phyloP scores from a whole-genome alignment of 1,139 yeast species.

The Suhomyces bribrorum region DNA sequence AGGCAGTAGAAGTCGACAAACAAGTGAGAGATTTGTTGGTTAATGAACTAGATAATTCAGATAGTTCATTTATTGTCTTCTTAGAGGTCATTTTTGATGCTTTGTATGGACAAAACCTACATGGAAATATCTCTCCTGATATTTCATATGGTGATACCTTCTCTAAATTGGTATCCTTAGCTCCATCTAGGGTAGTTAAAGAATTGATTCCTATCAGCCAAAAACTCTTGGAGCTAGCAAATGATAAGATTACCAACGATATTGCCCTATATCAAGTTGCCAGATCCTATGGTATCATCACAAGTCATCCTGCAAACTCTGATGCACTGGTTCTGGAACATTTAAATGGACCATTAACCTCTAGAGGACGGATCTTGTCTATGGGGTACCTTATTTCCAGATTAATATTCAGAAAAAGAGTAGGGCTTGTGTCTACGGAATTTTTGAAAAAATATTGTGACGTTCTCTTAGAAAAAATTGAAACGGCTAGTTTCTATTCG shows the following conservation, averaged over 20 bases:
- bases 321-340: constrained; percentile 14
- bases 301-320: constrained; percentile 41
- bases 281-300: constrained; percentile 55
- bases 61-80: constrained; percentile 18
- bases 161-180: constrained; percentile 36
- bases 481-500: constrained; percentile 24
- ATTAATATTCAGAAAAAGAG: constrained; percentile 42
- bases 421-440: constrained; percentile 19
- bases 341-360: constrained; percentile 14
- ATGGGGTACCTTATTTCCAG: constrained; percentile 56
- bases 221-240: constrained; percentile 26
- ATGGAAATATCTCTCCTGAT: constrained; percentile 18
- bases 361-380: constrained; percentile 34
- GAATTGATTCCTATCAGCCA: constrained; percentile 21
- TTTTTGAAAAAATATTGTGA: constrained; percentile 19
- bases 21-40: constrained; percentile 45
- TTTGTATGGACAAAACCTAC: constrained; percentile 27
- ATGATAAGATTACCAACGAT: constrained; percentile 27
- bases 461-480: constrained; percentile 20
- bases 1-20: constrained; percentile 65
- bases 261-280: constrained; percentile 45
- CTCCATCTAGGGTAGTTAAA: constrained; percentile 33
- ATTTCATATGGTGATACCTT: constrained; percentile 32
- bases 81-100: constrained; percentile 31
- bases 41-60: constrained; percentile 20